Conservation (phyloP, 176 grass and related monocot species). For the Oryza meridionalis region DNA sequence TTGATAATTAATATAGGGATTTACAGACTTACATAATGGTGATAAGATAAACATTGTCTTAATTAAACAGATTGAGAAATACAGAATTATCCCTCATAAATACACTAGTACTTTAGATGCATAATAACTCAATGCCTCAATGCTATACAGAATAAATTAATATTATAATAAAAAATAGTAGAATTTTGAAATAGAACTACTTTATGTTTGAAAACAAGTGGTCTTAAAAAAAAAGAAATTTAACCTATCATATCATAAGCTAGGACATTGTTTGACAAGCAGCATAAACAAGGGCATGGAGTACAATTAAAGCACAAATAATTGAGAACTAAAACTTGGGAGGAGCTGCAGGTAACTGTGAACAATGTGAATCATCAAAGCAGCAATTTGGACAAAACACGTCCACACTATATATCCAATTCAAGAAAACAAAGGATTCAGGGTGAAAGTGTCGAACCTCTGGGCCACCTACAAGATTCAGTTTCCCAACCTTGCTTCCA, state of each 20-base stretch:
- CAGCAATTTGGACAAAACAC: neutral
- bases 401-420: slow-evolving; percentile 4
- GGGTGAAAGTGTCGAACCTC: slow-evolving; percentile 60
- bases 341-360: neutral
- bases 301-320: neutral
- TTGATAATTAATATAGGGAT: neutral
- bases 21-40: neutral
- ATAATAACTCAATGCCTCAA: neutral
- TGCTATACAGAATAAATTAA: neutral
- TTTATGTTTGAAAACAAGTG: neutral
- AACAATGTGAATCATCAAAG: slow-evolving; percentile 12
- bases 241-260: neutral
- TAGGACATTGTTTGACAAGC: neutral
- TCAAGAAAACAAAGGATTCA: neutral
- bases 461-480: slow-evolving; percentile 88
- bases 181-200: slow-evolving; percentile 6
- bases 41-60: slow-evolving; percentile 13
- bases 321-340: slow-evolving; percentile 2
- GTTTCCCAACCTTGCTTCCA: slow-evolving; percentile 81
- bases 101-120: neutral
- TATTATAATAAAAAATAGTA: neutral
- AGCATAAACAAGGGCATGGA: neutral
- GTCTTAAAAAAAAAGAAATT: neutral
- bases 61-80: neutral
- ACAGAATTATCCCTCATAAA: neutral